Evolutionary conservation across 2,329 filamentous ascomycete genomes (phyloP).

Genomic region (Fusarium continuum): DNA sequence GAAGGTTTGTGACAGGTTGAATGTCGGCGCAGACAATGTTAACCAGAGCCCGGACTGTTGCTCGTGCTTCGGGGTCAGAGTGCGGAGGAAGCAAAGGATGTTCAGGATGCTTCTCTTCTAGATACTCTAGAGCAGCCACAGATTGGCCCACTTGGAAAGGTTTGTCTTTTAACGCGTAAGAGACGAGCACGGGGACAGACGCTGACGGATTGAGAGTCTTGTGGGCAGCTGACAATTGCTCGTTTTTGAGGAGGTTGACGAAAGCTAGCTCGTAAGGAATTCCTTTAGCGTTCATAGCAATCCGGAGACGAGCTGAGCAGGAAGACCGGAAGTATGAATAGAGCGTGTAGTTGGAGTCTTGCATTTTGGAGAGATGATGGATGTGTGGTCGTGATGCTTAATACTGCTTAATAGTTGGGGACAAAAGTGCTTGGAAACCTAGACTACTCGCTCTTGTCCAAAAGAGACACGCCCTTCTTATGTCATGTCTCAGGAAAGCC

Average conservation of each 20-base stretch:
- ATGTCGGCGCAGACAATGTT: constrained; percentile 65
- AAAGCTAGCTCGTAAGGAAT: constrained; percentile 58
- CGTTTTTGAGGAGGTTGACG: constrained; percentile 63
- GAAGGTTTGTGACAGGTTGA: constrained; percentile 68
- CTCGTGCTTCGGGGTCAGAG: constrained; percentile 53
- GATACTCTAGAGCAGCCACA: constrained; percentile 68
- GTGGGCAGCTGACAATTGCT: constrained; percentile 59
- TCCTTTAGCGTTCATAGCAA: constrained; percentile 65
- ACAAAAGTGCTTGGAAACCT: fast-evolving
- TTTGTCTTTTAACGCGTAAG: constrained; percentile 41
- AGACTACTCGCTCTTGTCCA: fast-evolving
- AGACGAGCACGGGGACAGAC: constrained; percentile 63
- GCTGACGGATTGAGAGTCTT: constrained; percentile 60
- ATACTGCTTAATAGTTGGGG: neutral
- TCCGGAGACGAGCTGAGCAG: constrained; percentile 68
- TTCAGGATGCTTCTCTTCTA: constrained; percentile 63
- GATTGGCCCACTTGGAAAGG: constrained; percentile 63
- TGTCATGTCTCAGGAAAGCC: constrained; percentile 12
- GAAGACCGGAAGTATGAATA: constrained; percentile 71
- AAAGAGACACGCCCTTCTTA: constrained; percentile 29
- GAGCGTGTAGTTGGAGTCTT: constrained; percentile 51
- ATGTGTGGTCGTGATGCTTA: fast-evolving
- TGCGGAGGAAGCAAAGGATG: constrained; percentile 60
- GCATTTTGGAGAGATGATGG: constrained; percentile 21
- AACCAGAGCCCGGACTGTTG: constrained; percentile 62